Evolutionary conservation across 2,329 filamentous ascomycete species (phyloP).

Genomic region (Dactylellina drechsleri): DNA sequence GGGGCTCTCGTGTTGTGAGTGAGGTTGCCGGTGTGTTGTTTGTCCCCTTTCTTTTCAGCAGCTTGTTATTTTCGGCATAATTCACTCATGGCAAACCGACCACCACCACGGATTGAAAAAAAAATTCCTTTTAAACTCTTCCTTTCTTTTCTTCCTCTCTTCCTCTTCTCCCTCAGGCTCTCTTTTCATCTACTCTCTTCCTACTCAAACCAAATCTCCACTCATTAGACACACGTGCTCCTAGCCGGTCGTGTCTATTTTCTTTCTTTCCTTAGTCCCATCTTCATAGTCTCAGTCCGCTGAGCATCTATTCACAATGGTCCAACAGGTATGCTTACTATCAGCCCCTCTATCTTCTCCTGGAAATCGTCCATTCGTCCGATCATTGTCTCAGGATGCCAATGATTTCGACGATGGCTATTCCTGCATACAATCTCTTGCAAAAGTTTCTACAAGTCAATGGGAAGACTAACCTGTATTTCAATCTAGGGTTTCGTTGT

Average conservation of each 20-base stretch:
- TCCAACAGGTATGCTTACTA: constrained; percentile 51
- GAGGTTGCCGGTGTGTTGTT: constrained; percentile 3
- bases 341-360: constrained; percentile 35
- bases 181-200: constrained; percentile 38
- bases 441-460: constrained; percentile 11
- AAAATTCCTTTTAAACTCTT: constrained; percentile 52
- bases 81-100: constrained; percentile 29
- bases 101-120: constrained; percentile 24
- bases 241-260: constrained; percentile 40
- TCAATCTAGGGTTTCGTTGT: constrained; percentile 48
- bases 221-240: constrained; percentile 53
- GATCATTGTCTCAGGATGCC: constrained; percentile 30
- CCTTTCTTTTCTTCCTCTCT: constrained; percentile 41
- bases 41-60: constrained; percentile 49
- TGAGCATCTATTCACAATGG: constrained; percentile 53
- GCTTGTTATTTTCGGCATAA: constrained; percentile 36
- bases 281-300: constrained; percentile 50
- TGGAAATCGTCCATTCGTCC: constrained; percentile 31
- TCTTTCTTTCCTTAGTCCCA: constrained; percentile 34
- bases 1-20: constrained; percentile 20
- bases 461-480: constrained; percentile 23
- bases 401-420: constrained; percentile 24
- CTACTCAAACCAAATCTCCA: constrained; percentile 36
- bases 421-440: not conserved
- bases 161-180: constrained; percentile 30